A percentile compares a stretch with the other conserved stretches of the same genome.
phyloP scores from a whole-genome alignment of 805 yeast genomes.

The Nakazawaea siamensis region DNA sequence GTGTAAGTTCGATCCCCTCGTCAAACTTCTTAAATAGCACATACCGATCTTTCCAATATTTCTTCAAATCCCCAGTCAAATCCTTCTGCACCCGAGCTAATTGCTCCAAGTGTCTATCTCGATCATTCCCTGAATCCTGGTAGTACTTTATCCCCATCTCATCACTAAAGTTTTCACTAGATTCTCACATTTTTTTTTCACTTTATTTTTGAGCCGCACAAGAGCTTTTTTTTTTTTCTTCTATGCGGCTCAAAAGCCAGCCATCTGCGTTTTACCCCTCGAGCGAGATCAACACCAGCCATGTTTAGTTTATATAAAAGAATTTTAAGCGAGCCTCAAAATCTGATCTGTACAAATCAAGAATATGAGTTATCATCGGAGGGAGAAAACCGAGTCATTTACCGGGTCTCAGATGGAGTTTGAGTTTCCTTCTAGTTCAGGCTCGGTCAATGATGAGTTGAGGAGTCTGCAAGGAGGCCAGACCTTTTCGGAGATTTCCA shows the following conservation, averaged over 20 bases:
- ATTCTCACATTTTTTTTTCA: neutral
- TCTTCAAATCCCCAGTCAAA: conserved; percentile 31
- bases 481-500: conserved; percentile 2
- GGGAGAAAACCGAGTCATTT: conserved; percentile 10
- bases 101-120: conserved; percentile 1
- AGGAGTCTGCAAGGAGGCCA: neutral
- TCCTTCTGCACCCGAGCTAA: conserved; percentile 1
- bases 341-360: no score
- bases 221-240: no score
- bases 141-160: neutral
- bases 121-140: conserved; percentile 3
- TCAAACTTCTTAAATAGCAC: conserved; percentile 55
- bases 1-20: conserved; percentile 59
- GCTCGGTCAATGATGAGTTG: neutral
- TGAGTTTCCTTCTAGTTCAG: conserved; percentile 7
- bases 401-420: conserved; percentile 8
- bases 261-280: neutral
- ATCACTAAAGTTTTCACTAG: neutral
- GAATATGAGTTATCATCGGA: no score
- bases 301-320: conserved; percentile 1
- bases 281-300: conserved; percentile 4
- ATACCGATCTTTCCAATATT: conserved; percentile 60
- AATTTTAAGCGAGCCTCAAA: no score
- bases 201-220: neutral
- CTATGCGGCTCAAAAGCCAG: neutral